These are phyloP conservation scores for Chloranthus sessilifolius DNA, from an alignment of 164 flowering plant species.

Conservation along the genomic window DNA sequence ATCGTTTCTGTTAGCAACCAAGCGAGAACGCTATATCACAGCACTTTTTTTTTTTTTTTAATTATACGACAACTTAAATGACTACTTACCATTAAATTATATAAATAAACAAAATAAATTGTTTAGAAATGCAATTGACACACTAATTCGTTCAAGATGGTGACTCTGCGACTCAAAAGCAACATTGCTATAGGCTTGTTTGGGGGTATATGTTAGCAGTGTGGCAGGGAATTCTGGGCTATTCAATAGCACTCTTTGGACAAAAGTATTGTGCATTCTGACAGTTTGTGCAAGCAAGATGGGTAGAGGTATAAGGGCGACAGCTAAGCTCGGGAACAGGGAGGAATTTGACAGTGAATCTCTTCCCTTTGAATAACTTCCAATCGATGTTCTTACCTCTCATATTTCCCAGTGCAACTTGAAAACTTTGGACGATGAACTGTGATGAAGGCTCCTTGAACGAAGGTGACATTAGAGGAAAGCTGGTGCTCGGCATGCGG, in stretches of 20 bases:
- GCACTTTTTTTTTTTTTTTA: no score
- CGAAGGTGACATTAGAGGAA: constrained; percentile 27
- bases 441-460: constrained; percentile 25
- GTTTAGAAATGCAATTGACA: no score
- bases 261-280: constrained; percentile 59
- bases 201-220: constrained; percentile 41
- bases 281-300: constrained; percentile 59
- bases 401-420: constrained; percentile 26
- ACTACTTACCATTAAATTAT: no score
- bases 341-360: constrained; percentile 36
- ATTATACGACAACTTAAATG: no score
- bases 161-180: no score
- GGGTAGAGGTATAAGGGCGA: constrained; percentile 31
- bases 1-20: no score
- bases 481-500: constrained; percentile 30
- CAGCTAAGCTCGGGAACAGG: constrained; percentile 33
- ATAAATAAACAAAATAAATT: no score
- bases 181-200: constrained; percentile 35
- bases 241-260: constrained; percentile 15
- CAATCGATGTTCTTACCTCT: constrained; percentile 22
- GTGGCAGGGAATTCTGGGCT: constrained; percentile 58
- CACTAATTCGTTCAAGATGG: no score
- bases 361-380: constrained; percentile 31
- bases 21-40: no score
- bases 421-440: constrained; percentile 8